These are phyloP conservation scores for Geranomyces michiganensis DNA, from an alignment of 192 early-diverging fungal species.

Conservation along the genomic window DNA sequence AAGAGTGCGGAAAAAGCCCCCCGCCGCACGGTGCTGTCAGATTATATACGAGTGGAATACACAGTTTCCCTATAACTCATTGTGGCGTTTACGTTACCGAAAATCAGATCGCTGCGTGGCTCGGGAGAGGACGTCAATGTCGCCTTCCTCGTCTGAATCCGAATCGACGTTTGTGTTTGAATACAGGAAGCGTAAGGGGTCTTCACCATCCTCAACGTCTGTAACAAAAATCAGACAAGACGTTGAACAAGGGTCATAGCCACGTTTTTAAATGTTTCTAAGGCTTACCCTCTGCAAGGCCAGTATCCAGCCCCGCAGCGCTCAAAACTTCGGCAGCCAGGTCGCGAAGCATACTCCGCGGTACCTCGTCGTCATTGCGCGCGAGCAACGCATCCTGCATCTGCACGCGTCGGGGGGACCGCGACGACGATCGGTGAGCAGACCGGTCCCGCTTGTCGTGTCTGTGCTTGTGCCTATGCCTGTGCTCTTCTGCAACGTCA, in stretches of 20 bases:
- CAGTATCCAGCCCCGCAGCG: constrained; percentile 2
- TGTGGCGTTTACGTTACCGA: no score
- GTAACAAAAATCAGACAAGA: no score
- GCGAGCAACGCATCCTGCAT: background rate
- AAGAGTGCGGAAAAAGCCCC: no score
- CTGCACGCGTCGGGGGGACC: background rate
- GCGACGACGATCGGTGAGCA: no score
- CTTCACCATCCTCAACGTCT: background rate
- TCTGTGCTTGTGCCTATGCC: background rate
- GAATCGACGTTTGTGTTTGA: constrained; percentile 1
- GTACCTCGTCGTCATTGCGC: background rate
- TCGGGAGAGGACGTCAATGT: no score
- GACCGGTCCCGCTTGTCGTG: no score
- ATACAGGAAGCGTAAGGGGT: background rate
- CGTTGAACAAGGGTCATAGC: no score
- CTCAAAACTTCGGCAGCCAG: constrained; percentile 6
- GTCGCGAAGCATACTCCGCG: constrained; percentile 4
- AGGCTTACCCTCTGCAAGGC: background rate
- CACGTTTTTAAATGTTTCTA: no score
- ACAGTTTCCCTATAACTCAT: no score
- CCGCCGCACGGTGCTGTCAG: no score
- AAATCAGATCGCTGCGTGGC: no score
- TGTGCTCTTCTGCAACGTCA: background rate
- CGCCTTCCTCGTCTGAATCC: background rate
- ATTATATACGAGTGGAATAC: no score